A percentile compares a stretch with the other conserved stretches of the same genome.
Evolutionary conservation across 225 moss, liverwort and hornwort genomes (phyloP).

Genomic region (Climacium dendroides): DNA sequence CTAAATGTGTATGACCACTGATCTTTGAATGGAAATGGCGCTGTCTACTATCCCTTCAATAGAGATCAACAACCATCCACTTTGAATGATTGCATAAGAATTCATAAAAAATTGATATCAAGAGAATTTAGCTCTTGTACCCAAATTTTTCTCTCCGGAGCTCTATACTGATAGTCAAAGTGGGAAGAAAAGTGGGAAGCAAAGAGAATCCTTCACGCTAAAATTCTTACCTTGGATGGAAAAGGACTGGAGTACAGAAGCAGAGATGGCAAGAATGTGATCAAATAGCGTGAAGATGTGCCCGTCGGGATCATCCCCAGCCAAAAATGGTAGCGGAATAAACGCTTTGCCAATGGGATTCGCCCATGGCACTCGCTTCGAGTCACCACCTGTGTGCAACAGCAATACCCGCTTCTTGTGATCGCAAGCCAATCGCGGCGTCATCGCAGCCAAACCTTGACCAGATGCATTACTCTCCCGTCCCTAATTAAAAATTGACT

Average conservation of each 20-base stretch:
- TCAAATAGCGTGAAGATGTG: conserved; percentile 54
- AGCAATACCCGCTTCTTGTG: conserved; percentile 39
- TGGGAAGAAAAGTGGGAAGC: neutral
- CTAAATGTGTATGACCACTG: neutral
- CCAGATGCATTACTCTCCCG: neutral
- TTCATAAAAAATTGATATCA: neutral
- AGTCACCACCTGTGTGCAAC: conserved; percentile 70
- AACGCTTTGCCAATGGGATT: conserved; percentile 75
- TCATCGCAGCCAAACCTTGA: neutral
- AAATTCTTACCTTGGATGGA: conserved; percentile 21
- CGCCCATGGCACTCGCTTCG: conserved; percentile 73
- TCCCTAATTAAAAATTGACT: neutral
- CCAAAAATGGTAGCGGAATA: conserved; percentile 60
- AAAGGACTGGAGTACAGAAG: conserved; percentile 48
- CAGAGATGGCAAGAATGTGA: conserved; percentile 69
- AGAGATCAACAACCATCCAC: neutral
- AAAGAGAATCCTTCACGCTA: neutral
- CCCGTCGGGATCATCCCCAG: conserved; percentile 49
- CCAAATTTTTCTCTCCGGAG: neutral
- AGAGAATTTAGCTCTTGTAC: neutral
- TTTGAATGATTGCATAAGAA: neutral
- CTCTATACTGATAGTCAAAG: neutral
- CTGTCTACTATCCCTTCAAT: neutral
- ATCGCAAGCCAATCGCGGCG: neutral
- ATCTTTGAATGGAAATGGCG: neutral